Percentiles rank a stretch among this genome's conserved stretches.
Conservation (phyloP, 176 grass and related monocot genomes). For the Bolboschoenus planiculmis region DNA sequence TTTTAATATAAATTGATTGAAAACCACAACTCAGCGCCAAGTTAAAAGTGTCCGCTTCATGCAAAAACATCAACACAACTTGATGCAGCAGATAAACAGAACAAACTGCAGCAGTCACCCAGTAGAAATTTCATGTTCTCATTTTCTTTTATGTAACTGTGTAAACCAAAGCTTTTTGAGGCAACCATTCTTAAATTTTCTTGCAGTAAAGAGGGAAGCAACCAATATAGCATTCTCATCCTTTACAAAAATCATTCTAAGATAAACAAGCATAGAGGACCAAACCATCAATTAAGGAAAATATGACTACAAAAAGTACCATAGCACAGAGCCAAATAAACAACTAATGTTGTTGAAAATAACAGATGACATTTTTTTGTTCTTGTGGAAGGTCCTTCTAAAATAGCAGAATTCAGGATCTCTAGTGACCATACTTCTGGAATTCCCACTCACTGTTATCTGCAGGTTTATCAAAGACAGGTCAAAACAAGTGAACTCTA, state of each 20-base stretch:
- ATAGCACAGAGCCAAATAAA: not conserved
- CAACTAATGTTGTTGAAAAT: not conserved
- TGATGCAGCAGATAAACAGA: not conserved
- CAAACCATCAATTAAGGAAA: not conserved
- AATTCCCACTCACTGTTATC: conserved; percentile 99
- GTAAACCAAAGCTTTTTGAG: not conserved
- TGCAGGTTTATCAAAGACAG: conserved; percentile 27
- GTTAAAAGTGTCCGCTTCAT: not conserved
- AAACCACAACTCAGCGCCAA: not conserved
- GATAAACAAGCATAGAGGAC: not conserved
- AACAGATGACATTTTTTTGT: not conserved
- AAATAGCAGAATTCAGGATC: not conserved
- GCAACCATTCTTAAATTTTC: not conserved
- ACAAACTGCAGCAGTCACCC: not conserved
- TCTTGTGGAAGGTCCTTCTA: not conserved
- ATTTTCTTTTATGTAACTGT: not conserved
- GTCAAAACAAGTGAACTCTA: conserved; percentile 11
- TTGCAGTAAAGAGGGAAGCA: not conserved
- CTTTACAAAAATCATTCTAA: conserved; percentile 6
- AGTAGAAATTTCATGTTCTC: not conserved
- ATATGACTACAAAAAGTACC: not conserved
- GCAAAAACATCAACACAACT: not conserved
- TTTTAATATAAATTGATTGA: not conserved
- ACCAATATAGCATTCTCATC: not conserved
- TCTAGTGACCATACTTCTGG: conserved; percentile 96